phyloP scores from a whole-genome alignment of 2,329 filamentous ascomycete species.

The Magnaporthiopsis incrustans region DNA sequence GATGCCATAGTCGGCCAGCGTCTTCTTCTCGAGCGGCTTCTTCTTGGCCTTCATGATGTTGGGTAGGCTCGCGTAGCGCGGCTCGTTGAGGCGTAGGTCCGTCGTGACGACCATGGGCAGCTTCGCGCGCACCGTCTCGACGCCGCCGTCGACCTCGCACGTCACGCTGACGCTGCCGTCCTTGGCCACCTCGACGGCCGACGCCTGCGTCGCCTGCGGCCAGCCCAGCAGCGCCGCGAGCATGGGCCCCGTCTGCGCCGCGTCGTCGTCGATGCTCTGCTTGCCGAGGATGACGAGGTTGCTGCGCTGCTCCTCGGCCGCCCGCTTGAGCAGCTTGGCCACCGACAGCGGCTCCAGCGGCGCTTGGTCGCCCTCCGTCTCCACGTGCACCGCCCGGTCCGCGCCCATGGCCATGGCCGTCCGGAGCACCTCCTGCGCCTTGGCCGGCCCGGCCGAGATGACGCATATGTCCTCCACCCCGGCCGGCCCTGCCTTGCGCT shows the following conservation, averaged over 20 bases:
- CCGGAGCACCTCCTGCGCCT: constrained; percentile 79
- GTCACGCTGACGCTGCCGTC: constrained; percentile 68
- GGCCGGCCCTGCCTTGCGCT: constrained; percentile 64
- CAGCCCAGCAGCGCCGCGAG: constrained; percentile 85
- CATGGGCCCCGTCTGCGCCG: constrained; percentile 96
- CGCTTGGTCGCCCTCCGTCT: constrained; percentile 65
- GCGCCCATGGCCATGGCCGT: constrained; percentile 99
- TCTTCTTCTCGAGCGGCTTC: constrained; percentile 95
- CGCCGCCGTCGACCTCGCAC: constrained; percentile 90
- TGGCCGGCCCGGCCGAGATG: constrained; percentile 79
- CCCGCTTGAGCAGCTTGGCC: constrained; percentile 76
- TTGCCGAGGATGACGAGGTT: constrained; percentile 94
- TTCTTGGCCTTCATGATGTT: constrained; percentile 99
- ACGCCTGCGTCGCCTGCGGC: constrained; percentile 92
- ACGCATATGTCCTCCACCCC: constrained; percentile 89
- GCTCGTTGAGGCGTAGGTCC: constrained; percentile 89
- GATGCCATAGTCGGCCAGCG: constrained; percentile 71
- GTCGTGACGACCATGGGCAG: constrained; percentile 93
- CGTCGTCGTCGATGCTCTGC: constrained; percentile 96
- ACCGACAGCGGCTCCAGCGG: constrained; percentile 84
- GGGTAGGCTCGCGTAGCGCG: constrained; percentile 86
- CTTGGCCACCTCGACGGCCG: constrained; percentile 68
- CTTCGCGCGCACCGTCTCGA: constrained; percentile 78
- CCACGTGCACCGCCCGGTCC: constrained; percentile 83
- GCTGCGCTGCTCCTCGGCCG: constrained; percentile 75